A percentile compares a stretch with the other conserved stretches of the same genome.
These are phyloP conservation scores for Helenozyma baotianmanensis DNA, from an alignment of 805 yeast species.

Conservation along the genomic window DNA sequence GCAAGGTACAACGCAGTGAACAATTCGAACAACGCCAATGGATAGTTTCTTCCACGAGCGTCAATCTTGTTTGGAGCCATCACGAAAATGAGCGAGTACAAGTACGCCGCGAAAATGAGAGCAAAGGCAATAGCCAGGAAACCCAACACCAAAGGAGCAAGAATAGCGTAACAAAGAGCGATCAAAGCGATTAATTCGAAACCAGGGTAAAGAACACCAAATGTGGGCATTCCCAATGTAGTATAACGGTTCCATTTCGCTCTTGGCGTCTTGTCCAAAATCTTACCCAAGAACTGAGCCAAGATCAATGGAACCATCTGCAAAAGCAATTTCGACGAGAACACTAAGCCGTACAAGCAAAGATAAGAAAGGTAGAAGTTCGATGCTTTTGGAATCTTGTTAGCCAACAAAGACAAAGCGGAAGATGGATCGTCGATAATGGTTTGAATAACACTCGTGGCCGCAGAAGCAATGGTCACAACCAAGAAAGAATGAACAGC, in stretches of 20 bases:
- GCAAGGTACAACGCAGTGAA: conserved; percentile 70
- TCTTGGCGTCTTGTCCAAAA: conserved; percentile 86
- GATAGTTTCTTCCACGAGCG: conserved; percentile 69
- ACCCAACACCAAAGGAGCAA: conserved; percentile 67
- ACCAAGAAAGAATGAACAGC: conserved; percentile 87
- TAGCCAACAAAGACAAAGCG: conserved; percentile 73
- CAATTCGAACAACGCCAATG: conserved; percentile 65
- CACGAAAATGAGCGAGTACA: conserved; percentile 64
- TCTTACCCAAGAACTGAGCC: conserved; percentile 61
- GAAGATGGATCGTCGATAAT: conserved; percentile 59
- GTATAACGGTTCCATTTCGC: conserved; percentile 80
- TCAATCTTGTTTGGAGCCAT: conserved; percentile 52
- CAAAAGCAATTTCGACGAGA: conserved; percentile 70
- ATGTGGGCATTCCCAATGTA: conserved; percentile 59
- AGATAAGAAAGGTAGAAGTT: conserved; percentile 86
- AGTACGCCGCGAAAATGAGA: conserved; percentile 55
- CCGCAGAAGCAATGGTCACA: conserved; percentile 76
- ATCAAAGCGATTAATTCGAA: conserved; percentile 73
- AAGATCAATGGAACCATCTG: conserved; percentile 73
- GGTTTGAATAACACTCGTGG: conserved; percentile 68
- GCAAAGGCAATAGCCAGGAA: conserved; percentile 58
- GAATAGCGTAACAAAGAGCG: conserved; percentile 69
- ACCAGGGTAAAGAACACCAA: conserved; percentile 81
- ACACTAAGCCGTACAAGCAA: conserved; percentile 73
- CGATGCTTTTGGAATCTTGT: conserved; percentile 81